Evolutionary conservation across 768 basidiomycete species (phyloP), one percentile per base, ranked within the genome.

Genomic region (Glaciozyma martinii): DNA sequence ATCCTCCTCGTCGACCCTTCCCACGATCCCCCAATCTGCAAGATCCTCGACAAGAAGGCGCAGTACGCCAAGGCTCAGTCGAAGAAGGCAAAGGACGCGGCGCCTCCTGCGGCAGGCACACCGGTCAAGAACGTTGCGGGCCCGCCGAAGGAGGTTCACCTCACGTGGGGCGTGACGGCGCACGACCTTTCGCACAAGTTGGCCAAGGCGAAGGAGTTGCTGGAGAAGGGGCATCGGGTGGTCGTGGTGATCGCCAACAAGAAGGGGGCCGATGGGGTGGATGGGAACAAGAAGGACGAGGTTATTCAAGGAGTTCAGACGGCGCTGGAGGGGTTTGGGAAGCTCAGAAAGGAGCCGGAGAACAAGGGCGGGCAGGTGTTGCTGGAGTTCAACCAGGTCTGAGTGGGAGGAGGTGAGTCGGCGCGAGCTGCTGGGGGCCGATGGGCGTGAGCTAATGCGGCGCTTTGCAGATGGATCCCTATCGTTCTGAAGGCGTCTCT

Each of bases 151-250:
- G 85, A 88, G 77, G 78, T 88, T 7, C 85, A 87, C 76, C 72
- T 90, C 54, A 83, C 84, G 18, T 90, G 88, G 86, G 79, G 78
- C 3, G 81, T 84, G 18, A 82, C 78, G 10, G 67, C 74, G 37
- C 82, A 80, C 10, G 89, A 91, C 71, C 71, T 85, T 25, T 79
- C 78, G 44, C 85, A 86, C 75, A 90, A 88, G 75, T 64, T 90
- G 42, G 78, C 77, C 60, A 85, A 84, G 74, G 81, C 80, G 27
- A 75, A 78, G 58, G 78, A 80, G 59, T 81, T 85, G 46, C 76
- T 91, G 61, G 81, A 81, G 70, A 83, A 83, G 67, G 86, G 86
- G 0, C 75, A 78, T 40, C 77, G 81, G 13, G 82, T 89, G 62
- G 79, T 82, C 61, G 70, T 91, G 32, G 76, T 81, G 3, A 81